Base-by-base conservation (phyloP, 2,329 filamentous ascomycete genomes). In the Neonectria sp. region DNA sequence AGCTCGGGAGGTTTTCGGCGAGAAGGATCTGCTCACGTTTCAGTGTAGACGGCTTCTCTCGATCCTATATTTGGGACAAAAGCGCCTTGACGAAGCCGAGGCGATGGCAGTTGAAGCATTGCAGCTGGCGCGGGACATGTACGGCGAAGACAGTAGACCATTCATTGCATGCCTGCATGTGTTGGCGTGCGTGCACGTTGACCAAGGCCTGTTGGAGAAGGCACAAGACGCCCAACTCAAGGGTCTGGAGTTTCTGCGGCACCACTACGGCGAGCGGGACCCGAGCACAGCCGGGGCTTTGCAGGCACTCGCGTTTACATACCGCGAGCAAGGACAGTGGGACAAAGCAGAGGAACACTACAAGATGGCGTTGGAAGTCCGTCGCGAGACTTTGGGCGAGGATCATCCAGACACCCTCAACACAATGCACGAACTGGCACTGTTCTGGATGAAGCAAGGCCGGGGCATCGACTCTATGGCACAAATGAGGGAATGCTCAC, bases 281-380 rank as follows among this genome's bases (percentile, higher is more conserved):
- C 9, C 2, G 12, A 9, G 17, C 12, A 25, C 24, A 13, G 4
- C 11, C 12, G 0, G 1, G 0, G 13, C 21, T 25, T 11, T 25
- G 11, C 4, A 3, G 5, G 11, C 2, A 6, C 11, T 27, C 24
- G 45, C 11, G 11, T 0, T 2, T 5, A 25, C 45, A 25, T 15
- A 48, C 24, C 4, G 15, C 13, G 0, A 1, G 3, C 45, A 27
- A 13, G 45, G 12, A 21, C 21, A 24, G 11, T 48, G 24, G 6
- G 5, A 25, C 12, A 48, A 48, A 21, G 45, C 45, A 3, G 21
- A 48, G 21, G 9, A 25, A 6, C 12, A 13, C 9, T 6, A 48
- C 21, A 24, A 12, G 3, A 6, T 25, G 4, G 45, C 21, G 6
- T 11, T 48, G 24, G 24, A 13, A 15, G 13, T 48, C 13, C 12